Evolutionary conservation across 169 alveolate genomes (phyloP).

Genomic region (Cryptosporidium viatorum): DNA sequence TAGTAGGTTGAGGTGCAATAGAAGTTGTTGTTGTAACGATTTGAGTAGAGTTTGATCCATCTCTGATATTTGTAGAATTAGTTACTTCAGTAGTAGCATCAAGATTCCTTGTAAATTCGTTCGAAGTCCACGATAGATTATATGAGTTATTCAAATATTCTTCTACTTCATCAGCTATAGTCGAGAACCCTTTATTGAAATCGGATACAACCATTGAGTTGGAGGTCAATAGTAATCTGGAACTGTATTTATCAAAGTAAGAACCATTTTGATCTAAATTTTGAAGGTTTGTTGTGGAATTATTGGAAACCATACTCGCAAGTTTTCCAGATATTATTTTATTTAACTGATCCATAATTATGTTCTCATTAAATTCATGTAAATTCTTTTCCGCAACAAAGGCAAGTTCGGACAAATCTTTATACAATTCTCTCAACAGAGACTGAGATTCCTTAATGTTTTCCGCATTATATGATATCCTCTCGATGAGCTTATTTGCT

Average conservation of each 20-base stretch:
- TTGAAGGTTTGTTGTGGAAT: neutral
- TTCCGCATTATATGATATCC: conserved; percentile 5
- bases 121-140: conserved; percentile 1
- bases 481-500: conserved; percentile 35
- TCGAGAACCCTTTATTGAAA: neutral
- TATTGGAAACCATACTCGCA: conserved; percentile 17
- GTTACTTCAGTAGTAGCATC: neutral
- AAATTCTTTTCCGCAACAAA: neutral
- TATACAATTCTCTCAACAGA: conserved; percentile 11
- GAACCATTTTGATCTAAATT: neutral
- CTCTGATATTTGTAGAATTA: neutral
- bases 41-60: neutral
- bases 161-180: conserved; percentile 24
- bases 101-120: conserved; percentile 1
- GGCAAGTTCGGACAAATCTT: conserved; percentile 40
- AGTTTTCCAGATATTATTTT: conserved; percentile 14
- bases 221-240: neutral
- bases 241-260: neutral
- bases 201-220: neutral
- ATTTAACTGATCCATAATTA: conserved; percentile 12
- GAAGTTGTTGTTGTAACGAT: neutral
- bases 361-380: neutral
- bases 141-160: conserved; percentile 20
- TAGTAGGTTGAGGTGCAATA: neutral
- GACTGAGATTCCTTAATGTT: conserved; percentile 14